These are phyloP conservation scores for Saccharomycopsis fibuligera DNA, from an alignment of 805 yeast genomes.

Conservation along the genomic window DNA sequence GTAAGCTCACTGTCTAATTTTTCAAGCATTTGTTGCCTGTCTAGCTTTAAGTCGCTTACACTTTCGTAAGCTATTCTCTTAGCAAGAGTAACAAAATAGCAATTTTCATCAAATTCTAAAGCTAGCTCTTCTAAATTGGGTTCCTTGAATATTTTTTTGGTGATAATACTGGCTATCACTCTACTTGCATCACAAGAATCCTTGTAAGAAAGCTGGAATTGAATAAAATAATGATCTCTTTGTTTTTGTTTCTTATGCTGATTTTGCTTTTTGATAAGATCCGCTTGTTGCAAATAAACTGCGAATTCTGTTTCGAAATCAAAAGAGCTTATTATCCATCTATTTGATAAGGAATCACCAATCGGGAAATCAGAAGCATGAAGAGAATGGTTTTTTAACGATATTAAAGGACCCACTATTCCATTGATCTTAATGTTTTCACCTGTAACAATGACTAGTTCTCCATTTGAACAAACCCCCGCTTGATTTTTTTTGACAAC, in stretches of 20 bases:
- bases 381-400: conserved; percentile 24
- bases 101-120: conserved; percentile 29
- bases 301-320: conserved; percentile 26
- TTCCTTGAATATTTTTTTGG: neutral
- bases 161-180: neutral
- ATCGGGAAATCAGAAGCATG: conserved; percentile 23
- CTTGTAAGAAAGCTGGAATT: conserved; percentile 10
- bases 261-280: conserved; percentile 27
- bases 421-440: conserved; percentile 30
- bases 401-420: conserved; percentile 30
- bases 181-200: neutral
- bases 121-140: conserved; percentile 1
- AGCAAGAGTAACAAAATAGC: conserved; percentile 30
- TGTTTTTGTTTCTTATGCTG: conserved; percentile 22
- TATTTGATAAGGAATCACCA: conserved; percentile 33
- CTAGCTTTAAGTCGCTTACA: conserved; percentile 27
- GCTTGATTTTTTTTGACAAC: neutral
- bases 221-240: conserved; percentile 18
- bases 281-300: conserved; percentile 32
- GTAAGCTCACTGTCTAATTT: conserved; percentile 25
- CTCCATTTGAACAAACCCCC: conserved; percentile 16
- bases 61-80: conserved; percentile 31
- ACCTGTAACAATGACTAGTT: conserved; percentile 31
- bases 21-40: no score
- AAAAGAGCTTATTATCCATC: conserved; percentile 31